A percentile compares a stretch with the other conserved stretches of the same genome.
Evolutionary conservation across 768 basidiomycete species (phyloP).

Genomic region (Phylloporus sp.): DNA sequence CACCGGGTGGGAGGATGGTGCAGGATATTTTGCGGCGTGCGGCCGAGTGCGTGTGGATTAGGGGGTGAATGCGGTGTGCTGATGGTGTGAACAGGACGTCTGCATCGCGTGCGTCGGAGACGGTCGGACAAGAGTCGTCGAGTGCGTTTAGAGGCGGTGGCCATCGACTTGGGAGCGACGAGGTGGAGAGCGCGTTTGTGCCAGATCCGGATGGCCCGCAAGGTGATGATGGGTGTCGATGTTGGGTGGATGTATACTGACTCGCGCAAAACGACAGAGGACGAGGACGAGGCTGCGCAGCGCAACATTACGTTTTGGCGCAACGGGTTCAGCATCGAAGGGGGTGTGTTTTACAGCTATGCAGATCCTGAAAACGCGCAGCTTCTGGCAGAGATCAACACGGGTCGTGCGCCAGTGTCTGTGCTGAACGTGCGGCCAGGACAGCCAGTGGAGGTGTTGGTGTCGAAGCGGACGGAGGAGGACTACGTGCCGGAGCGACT

Average conservation of each 20-base stretch:
- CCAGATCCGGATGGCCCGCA: constrained; percentile 59
- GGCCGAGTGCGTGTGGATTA: constrained; percentile 53
- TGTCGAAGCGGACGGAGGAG: constrained; percentile 64
- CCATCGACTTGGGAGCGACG: constrained; percentile 84
- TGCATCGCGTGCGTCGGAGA: constrained; percentile 13
- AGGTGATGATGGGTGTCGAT: constrained; percentile 10
- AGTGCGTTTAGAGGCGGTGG: constrained; percentile 64
- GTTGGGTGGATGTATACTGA: neutral
- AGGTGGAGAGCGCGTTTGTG: constrained; percentile 70
- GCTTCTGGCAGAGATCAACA: constrained; percentile 69
- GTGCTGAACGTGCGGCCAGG: constrained; percentile 68
- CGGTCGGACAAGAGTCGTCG: constrained; percentile 15
- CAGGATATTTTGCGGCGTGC: constrained; percentile 76
- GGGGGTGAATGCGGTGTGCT: neutral
- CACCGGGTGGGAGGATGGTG: constrained; percentile 57
- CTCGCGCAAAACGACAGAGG: constrained; percentile 21
- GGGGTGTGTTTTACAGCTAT: constrained; percentile 80
- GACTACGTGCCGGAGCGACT: constrained; percentile 60
- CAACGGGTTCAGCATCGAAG: constrained; percentile 88
- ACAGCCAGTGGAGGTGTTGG: constrained; percentile 81
- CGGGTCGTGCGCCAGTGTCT: constrained; percentile 74
- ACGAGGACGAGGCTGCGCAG: constrained; percentile 54
- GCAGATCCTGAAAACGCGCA: constrained; percentile 69
- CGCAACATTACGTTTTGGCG: constrained; percentile 89
- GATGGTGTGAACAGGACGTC: constrained; percentile 14